phyloP scores from a whole-genome alignment of 177 flowering plant species.

The Telopea speciosissima region DNA sequence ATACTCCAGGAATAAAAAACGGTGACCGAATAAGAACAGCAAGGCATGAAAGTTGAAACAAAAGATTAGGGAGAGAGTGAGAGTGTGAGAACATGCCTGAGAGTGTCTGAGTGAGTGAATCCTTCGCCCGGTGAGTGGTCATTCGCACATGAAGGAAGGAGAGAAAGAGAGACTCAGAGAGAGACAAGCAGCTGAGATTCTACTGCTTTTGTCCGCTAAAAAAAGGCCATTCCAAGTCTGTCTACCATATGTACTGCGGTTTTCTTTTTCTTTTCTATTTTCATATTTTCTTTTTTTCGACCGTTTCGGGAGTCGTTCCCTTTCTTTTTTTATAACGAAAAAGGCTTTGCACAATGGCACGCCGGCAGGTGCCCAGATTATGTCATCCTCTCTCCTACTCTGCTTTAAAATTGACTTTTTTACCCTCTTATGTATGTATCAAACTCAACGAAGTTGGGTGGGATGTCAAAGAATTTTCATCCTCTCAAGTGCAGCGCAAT shows the following conservation, averaged over 20 bases:
- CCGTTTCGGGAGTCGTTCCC: not conserved
- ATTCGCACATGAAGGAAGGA: not conserved
- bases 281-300: no score
- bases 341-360: no score
- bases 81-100: constrained; percentile 9
- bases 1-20: constrained; percentile 4
- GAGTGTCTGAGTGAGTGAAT: constrained; percentile 5
- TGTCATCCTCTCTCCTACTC: no score
- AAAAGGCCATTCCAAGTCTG: not conserved
- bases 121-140: not conserved
- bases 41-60: not conserved
- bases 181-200: not conserved
- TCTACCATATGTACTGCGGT: not conserved
- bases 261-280: not conserved
- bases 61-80: not conserved
- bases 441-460: no score
- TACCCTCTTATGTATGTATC: no score
- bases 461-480: no score
- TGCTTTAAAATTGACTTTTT: no score
- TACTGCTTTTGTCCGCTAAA: not conserved
- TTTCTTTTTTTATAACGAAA: no score
- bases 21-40: not conserved
- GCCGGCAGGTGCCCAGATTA: no score
- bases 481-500: no score
- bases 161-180: not conserved